phyloP scores from a whole-genome alignment of 495 filamentous ascomycete genomes.

The Neurospora sp. region DNA sequence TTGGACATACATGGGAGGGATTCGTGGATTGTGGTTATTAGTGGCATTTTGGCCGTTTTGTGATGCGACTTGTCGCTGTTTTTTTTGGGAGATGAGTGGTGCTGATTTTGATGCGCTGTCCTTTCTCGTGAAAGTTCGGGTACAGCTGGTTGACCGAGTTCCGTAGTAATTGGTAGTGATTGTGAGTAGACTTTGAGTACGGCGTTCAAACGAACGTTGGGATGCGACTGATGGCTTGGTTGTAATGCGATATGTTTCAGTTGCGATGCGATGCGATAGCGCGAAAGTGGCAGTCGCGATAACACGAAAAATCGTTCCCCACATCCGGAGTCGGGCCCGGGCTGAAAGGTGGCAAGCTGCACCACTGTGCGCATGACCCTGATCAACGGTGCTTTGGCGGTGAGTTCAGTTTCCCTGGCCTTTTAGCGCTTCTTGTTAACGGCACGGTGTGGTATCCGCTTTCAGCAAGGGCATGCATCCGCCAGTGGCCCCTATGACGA shows the following conservation, averaged over 20 bases:
- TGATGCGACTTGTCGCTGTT: not conserved
- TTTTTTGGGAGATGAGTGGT: not conserved
- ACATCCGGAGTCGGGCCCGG: not conserved
- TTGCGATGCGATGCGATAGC: not conserved
- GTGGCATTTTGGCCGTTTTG: slow-evolving; percentile 42
- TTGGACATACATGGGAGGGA: slow-evolving; percentile 67
- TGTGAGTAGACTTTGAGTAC: not conserved
- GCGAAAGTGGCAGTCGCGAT: not conserved
- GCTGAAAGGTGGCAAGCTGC: not conserved
- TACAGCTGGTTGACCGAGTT: not conserved
- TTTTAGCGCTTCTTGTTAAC: not conserved
- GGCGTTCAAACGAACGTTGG: not conserved
- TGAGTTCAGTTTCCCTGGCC: not conserved
- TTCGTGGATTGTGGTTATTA: slow-evolving; percentile 65
- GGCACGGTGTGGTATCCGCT: not conserved
- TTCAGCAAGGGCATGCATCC: not conserved
- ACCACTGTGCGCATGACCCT: not conserved
- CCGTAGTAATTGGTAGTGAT: not conserved
- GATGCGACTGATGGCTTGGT: not conserved
- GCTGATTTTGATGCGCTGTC: not conserved
- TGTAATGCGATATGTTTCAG: not conserved
- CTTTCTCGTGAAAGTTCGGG: not conserved
- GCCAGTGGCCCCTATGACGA: not conserved
- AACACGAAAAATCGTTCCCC: not conserved
- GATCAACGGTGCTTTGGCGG: not conserved